phyloP scores from a whole-genome alignment of 208 protist genomes.

The Leishmania arabica region DNA sequence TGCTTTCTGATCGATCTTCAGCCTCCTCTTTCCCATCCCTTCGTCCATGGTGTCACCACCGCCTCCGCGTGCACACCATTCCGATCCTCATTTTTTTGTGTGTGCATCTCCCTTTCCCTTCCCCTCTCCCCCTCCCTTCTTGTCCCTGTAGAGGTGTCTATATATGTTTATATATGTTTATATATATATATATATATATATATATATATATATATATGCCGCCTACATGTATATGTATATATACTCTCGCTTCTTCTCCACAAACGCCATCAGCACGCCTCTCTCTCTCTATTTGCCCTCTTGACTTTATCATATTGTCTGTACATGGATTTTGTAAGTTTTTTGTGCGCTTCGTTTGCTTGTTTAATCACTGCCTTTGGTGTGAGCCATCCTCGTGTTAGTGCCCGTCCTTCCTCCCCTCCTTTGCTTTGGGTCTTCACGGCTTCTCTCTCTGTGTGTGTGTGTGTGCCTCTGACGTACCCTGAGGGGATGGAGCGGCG shows the following conservation, averaged over 20 bases:
- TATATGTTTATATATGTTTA: too few species aligned
- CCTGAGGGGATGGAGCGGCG: background rate
- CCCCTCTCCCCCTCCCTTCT: background rate
- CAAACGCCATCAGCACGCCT: background rate
- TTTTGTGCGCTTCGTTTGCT: background rate
- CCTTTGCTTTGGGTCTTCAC: background rate
- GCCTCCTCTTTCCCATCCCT: background rate
- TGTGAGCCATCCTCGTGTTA: background rate
- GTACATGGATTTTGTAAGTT: background rate
- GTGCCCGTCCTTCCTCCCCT: too few species aligned
- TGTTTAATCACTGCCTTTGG: background rate
- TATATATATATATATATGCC: too few species aligned
- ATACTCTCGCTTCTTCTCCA: background rate
- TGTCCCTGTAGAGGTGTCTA: background rate
- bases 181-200: too few species aligned
- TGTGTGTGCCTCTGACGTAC: background rate
- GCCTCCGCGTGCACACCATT: background rate
- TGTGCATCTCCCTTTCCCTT: background rate
- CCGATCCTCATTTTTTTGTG: too few species aligned
- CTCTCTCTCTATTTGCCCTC: background rate
- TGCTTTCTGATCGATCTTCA: background rate
- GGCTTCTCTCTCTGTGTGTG: background rate
- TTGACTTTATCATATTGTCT: background rate
- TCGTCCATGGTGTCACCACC: background rate
- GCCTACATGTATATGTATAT: too few species aligned